A percentile compares a stretch with the other conserved stretches of the same genome.
phyloP scores from a whole-genome alignment of 768 basidiomycete genomes.

The Hericium erinaceus region DNA sequence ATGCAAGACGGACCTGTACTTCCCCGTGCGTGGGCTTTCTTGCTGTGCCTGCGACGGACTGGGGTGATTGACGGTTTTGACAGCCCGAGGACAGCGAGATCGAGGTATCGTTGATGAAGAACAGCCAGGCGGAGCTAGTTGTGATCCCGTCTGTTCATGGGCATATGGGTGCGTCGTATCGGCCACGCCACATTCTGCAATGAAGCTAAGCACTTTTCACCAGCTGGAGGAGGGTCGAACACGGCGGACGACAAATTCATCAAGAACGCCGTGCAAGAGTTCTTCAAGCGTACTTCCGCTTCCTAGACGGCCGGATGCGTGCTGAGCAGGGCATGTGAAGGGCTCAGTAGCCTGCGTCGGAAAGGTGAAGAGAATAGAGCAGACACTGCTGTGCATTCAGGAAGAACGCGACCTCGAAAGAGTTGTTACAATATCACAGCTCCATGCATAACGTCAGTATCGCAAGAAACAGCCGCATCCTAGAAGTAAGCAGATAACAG shows the following conservation, averaged over 20 bases:
- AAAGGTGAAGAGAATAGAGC: too few relatives aligned
- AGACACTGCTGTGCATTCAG: too few relatives aligned
- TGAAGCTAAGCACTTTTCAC: not conserved
- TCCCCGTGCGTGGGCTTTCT: conserved; percentile 26
- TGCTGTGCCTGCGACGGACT: not conserved
- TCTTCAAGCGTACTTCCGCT: not conserved
- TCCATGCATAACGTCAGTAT: too few relatives aligned
- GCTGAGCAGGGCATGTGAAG: too few relatives aligned
- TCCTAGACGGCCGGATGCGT: too few relatives aligned
- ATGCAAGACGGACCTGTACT: conserved; percentile 48
- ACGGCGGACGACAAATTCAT: not conserved
- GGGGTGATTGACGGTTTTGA: conserved; percentile 1
- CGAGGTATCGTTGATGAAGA: conserved; percentile 35
- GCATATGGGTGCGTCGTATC: conserved; percentile 46
- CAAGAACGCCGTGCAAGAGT: not conserved
- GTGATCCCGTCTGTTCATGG: conserved; percentile 53
- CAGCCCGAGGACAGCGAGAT: conserved; percentile 46
- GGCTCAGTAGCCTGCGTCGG: too few relatives aligned
- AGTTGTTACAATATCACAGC: too few relatives aligned
- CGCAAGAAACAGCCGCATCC: too few relatives aligned
- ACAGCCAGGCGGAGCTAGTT: conserved; percentile 30
- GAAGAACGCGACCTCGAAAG: too few relatives aligned
- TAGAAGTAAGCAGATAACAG: too few relatives aligned
- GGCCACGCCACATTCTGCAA: too few relatives aligned
- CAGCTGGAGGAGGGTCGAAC: conserved; percentile 1